Evolutionary conservation across 2,329 filamentous ascomycete species (phyloP), one percentile per base, ranked within the genome.

Genomic region (Exserohilum rostratum): DNA sequence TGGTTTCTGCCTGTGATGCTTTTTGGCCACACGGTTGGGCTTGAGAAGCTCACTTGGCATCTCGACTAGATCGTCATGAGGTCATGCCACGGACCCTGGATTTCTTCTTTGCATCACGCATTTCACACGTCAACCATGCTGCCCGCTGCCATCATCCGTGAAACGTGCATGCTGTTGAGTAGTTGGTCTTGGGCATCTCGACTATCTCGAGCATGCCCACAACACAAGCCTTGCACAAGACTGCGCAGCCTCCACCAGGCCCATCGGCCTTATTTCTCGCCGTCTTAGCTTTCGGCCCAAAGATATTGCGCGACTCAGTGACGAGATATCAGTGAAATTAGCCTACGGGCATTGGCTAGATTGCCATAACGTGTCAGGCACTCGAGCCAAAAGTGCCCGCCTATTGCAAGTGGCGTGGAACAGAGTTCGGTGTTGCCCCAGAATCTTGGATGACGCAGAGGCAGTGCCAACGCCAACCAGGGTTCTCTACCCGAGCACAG

Each of bases 371-470:
- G 18, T 29, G 35, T 37, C 33, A 48, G 51, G 43, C 44, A 35
- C 25, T 42, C 20, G 9, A 20, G 13, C 34, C 17, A 51, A 46
- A 45, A 46, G 25, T 38, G 40, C 49, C 35, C 27, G 15, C 17
- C 45, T 37, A 40, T 10, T 6, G 35, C 25, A 15, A n/a, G 55
- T 54, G 51, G 51, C 50, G 54, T 13, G 18, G 11, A 38, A 22
- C 29, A 13, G 29, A 46, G 46, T 48, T 46, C 25, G 27, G 35
- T 43, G 48, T 55, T 37, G 33, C 37, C 46, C 38, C 50, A 38
- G 54, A 15, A 45, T 52, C 40, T 38, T 56, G 48, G 49, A 62
- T 62, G 57, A 62, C 57, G 60, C 53, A 60, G 42, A 33, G 54
- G 53, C 50, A 25, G 50, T 56, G 58, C 53, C 22, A 50, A 57